These are phyloP conservation scores for Phaeophleospora eucalypticola DNA, from an alignment of 2,329 filamentous ascomycete species.

Conservation along the genomic window DNA sequence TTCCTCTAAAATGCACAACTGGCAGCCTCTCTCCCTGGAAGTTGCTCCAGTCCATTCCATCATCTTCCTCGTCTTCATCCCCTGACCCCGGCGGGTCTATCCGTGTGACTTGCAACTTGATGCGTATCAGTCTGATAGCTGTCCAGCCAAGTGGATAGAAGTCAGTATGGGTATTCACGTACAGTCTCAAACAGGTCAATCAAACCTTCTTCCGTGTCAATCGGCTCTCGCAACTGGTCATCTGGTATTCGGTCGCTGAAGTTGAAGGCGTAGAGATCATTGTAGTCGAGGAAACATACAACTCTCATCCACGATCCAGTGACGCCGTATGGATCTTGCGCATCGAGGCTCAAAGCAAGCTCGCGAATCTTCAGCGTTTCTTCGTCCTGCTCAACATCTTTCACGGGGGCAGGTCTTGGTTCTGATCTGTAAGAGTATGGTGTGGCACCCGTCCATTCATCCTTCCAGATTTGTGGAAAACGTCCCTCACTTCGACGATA, in stretches of 20 bases:
- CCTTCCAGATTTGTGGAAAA: conserved; percentile 52
- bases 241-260: conserved; percentile 46
- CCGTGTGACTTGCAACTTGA: conserved; percentile 59
- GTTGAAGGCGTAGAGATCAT: conserved; percentile 69
- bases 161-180: conserved; percentile 23
- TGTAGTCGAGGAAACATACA: conserved; percentile 55
- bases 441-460: conserved; percentile 55
- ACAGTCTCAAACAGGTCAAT: conserved; percentile 30
- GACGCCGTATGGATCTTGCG: conserved; percentile 65
- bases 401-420: conserved; percentile 2
- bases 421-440: conserved; percentile 29
- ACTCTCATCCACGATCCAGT: conserved; percentile 69
- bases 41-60: conserved; percentile 27
- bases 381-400: conserved; percentile 17
- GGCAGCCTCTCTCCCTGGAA: conserved; percentile 45
- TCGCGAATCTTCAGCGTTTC: conserved; percentile 25
- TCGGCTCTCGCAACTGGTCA: conserved; percentile 43
- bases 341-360: conserved; percentile 45
- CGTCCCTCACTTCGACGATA: conserved; percentile 40
- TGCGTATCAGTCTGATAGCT: conserved; percentile 65
- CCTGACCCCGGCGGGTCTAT: conserved; percentile 57
- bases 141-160: conserved; percentile 7
- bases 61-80: conserved; percentile 29
- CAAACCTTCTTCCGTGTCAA: conserved; percentile 56
- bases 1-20: conserved; percentile 65